Evolutionary conservation across 257 asterid species (phyloP), one percentile per base, ranked within the genome.

Genomic region (Plantago elongata): DNA sequence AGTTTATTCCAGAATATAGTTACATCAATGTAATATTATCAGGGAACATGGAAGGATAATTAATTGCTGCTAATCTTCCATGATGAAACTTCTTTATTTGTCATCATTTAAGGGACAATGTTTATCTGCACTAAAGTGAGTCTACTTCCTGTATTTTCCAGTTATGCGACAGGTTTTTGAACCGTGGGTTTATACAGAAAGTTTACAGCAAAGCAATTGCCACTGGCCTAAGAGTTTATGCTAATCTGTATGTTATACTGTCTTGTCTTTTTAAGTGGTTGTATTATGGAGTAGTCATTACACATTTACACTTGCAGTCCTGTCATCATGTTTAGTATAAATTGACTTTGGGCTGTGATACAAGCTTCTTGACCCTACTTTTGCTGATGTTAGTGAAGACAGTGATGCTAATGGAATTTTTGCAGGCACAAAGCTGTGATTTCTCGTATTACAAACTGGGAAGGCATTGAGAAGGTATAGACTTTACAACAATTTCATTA

Each of bases 151-250:
- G 15, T 68, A 45, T 30, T 73, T 70, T 72, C 65, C 82, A 92
- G 98, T 72, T 89, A 43, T 77, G 98, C 71, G 97, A 92, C 81
- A 83, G 97, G 81, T 86, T 77, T 74, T 84, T 92, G 76, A 83
- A 69, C 71, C 95, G 98, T 59, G 64, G 78, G 69, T 77, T 77
- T 70, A 72, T 78, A 61, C 98, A 92, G 72, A 77, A 77, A 70
- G 54, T 79, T 45, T 92, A 92, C 74, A 83, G 80, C 77, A 81
- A 79, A 81, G 89, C 87, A 61, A 77, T 89, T 45, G 46, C 98
- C 13, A 52, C 73, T 51, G 98, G 98, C 77, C 76, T 92, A 70
- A 89, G 73, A 79, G 86, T 77, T 45, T 92, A 84, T 62, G 97
- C 95, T 16, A 63, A 86, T 14, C 37, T 80, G 97, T 92, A 81